A percentile compares a stretch with the other conserved stretches of the same genome.
These are phyloP conservation scores for Cenchrus purpureus DNA, from an alignment of 176 grass and related monocot genomes.

Conservation along the genomic window DNA sequence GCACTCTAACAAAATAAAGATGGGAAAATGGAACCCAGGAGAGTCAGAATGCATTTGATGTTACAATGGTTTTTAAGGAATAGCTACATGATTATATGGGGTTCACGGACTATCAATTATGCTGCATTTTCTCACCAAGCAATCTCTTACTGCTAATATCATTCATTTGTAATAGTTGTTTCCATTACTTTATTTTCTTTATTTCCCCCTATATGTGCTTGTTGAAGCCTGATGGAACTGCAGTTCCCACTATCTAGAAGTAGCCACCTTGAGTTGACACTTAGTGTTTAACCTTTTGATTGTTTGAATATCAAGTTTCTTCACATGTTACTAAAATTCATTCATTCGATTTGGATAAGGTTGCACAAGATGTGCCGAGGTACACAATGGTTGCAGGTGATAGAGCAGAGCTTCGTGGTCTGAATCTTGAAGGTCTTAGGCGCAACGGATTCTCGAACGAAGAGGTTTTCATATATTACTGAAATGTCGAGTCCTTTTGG, in stretches of 20 bases:
- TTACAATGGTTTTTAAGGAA: slow-evolving; percentile 11
- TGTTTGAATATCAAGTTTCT: slow-evolving; percentile 19
- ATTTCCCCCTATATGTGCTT: background rate
- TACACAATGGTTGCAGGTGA: slow-evolving; percentile 85
- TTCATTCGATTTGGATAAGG: slow-evolving; percentile 52
- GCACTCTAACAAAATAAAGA: slow-evolving; percentile 8
- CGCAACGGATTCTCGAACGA: slow-evolving; percentile 65
- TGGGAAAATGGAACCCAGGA: slow-evolving; percentile 1
- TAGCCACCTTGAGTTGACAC: background rate
- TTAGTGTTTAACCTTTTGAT: background rate
- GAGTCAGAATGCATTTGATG: background rate
- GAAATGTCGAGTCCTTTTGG: slow-evolving; percentile 3
- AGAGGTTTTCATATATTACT: slow-evolving; percentile 57
- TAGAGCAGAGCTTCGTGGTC: slow-evolving; percentile 82
- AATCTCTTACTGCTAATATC: background rate
- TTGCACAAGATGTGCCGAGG: slow-evolving; percentile 91
- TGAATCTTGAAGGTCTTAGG: slow-evolving; percentile 88
- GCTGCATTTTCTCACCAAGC: slow-evolving; percentile 6
- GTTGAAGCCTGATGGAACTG: slow-evolving; percentile 1
- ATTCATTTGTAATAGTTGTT: slow-evolving; percentile 1
- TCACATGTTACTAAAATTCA: background rate
- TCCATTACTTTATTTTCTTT: background rate
- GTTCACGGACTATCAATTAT: background rate
- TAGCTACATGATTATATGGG: slow-evolving; percentile 15
- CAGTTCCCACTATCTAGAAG: background rate